Conservation (phyloP, 2,329 filamentous ascomycete genomes). For the Penicillium thymicola region DNA sequence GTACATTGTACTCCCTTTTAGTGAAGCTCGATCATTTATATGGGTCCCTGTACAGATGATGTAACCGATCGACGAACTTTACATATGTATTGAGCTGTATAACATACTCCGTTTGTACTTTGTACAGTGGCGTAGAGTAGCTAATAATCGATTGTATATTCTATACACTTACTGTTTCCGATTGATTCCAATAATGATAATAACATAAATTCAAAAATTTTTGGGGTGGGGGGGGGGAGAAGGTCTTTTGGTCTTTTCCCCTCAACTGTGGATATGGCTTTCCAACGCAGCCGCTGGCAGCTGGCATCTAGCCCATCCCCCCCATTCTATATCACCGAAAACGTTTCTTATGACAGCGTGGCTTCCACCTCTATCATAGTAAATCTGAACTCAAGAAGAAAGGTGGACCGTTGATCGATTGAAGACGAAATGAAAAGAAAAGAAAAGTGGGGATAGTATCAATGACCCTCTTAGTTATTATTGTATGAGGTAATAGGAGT, state of each 20-base stretch:
- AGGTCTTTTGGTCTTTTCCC: too few species aligned
- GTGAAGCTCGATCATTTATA: background rate
- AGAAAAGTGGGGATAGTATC: background rate
- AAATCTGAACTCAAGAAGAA: background rate
- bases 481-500: background rate
- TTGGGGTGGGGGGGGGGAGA: too few species aligned
- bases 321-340: background rate
- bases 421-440: background rate
- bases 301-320: background rate
- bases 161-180: background rate
- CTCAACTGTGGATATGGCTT: background rate
- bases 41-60: background rate
- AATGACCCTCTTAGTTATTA: too few species aligned
- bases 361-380: background rate
- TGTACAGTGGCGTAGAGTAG: background rate
- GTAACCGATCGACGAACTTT: background rate
- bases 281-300: background rate
- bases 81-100: background rate
- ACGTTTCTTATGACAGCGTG: conserved; percentile 5
- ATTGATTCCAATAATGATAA: background rate
- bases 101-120: background rate
- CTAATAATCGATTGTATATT: background rate
- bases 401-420: too few species aligned
- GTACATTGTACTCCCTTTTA: too few species aligned
- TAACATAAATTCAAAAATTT: background rate